These are phyloP conservation scores for Sorghum bicolor DNA, from an alignment of 176 grass and related monocot species.

Conservation along the genomic window Sorghum_bicolor_NCBIv3 NC_012876.2:60551001-60551500, in stretches of 20 bases:
- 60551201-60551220: constrained; percentile 64
- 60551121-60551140: background rate
- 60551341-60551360: too few species aligned
- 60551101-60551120: background rate
- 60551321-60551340: background rate
- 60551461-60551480: too few species aligned
- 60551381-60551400: too few species aligned
- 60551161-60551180: background rate
- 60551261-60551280: constrained; percentile 82
- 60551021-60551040: too few species aligned
- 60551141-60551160: background rate
- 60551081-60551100: background rate
- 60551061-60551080: background rate
- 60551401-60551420: too few species aligned
- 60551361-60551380: too few species aligned
- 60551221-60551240: constrained; percentile 93
- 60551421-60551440: too few species aligned
- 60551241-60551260: constrained; percentile 90
- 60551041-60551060: background rate
- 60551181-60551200: constrained; percentile 52
- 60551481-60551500: too few species aligned
- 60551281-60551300: background rate
- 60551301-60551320: background rate
- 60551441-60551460: too few species aligned
- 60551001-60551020: too few species aligned